Conservation (phyloP, 2,329 filamentous ascomycete species). For the Mycogone perniciosa region DNA sequence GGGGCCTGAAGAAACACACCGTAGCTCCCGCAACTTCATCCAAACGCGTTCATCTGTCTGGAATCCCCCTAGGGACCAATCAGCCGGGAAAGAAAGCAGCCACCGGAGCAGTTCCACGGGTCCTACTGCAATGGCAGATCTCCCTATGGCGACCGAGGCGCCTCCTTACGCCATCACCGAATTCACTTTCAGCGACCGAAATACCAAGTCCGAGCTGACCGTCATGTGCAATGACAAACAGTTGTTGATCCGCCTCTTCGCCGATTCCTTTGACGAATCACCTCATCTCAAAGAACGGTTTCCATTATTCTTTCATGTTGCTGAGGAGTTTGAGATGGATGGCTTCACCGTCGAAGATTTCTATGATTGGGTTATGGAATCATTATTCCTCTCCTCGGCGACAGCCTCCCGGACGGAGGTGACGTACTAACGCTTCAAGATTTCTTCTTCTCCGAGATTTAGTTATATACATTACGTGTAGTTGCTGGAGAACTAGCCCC, state of each 20-base stretch:
- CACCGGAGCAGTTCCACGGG: too few relatives aligned
- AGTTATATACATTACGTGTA: not conserved
- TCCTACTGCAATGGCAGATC: too few relatives aligned
- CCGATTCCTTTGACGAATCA: slow-evolving; percentile 17
- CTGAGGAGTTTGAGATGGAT: slow-evolving; percentile 17
- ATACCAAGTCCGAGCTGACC: slow-evolving; percentile 4
- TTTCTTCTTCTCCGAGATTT: not conserved
- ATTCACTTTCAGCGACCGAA: too few relatives aligned
- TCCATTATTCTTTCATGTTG: slow-evolving; percentile 19
- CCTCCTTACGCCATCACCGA: too few relatives aligned
- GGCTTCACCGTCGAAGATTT: slow-evolving; percentile 20
- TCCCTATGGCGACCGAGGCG: too few relatives aligned
- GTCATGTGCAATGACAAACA: slow-evolving; percentile 16
- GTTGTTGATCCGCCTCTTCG: slow-evolving; percentile 15
- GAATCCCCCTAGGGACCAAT: too few relatives aligned
- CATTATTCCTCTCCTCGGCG: slow-evolving; percentile 5
- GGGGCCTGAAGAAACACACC: too few relatives aligned
- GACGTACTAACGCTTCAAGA: not conserved
- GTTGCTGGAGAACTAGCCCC: not conserved
- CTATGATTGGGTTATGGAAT: slow-evolving; percentile 18
- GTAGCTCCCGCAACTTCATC: too few relatives aligned
- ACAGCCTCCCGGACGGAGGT: not conserved
- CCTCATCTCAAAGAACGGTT: slow-evolving; percentile 15
- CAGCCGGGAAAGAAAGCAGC: too few relatives aligned
- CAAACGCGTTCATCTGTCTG: too few relatives aligned